Evolutionary conservation across 2,329 filamentous ascomycete species (phyloP).

Genomic region (Pseudogymnoascus sp.): DNA sequence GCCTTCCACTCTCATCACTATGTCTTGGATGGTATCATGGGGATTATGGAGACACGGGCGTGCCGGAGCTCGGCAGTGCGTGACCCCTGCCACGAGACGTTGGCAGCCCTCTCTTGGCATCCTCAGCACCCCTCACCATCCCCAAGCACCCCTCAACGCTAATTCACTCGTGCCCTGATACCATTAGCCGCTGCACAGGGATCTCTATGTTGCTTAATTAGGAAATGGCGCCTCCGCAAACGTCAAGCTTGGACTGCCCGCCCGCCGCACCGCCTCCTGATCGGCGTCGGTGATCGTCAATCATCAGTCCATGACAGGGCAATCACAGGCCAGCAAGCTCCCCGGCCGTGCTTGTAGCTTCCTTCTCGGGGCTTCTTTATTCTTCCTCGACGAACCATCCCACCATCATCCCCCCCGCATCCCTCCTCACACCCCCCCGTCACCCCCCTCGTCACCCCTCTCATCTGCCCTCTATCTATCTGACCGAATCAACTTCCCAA

Average conservation of each 20-base stretch:
- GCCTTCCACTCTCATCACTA: neutral
- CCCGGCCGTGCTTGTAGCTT: neutral
- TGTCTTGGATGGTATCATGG: neutral
- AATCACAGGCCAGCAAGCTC: neutral
- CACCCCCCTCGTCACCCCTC: neutral
- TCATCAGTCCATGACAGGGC: neutral
- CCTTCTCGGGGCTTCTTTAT: neutral
- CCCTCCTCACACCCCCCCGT: neutral
- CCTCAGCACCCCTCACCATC: neutral
- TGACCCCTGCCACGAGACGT: slow-evolving; percentile 1
- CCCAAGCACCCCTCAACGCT: neutral
- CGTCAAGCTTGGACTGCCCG: neutral
- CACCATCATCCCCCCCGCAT: neutral
- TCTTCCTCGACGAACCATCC: neutral
- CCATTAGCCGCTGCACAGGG: neutral
- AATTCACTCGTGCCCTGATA: neutral
- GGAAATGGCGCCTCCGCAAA: neutral
- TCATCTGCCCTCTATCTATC: slow-evolving; percentile 1
- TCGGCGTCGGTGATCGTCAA: neutral
- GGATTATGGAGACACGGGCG: neutral
- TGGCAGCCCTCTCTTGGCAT: neutral
- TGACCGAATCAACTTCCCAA: neutral
- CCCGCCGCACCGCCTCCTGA: neutral
- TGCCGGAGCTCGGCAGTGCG: slow-evolving; percentile 1
- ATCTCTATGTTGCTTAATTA: neutral